Evolutionary conservation across 2,329 filamentous ascomycete genomes (phyloP).

Genomic region (Botrytis elliptica): DNA sequence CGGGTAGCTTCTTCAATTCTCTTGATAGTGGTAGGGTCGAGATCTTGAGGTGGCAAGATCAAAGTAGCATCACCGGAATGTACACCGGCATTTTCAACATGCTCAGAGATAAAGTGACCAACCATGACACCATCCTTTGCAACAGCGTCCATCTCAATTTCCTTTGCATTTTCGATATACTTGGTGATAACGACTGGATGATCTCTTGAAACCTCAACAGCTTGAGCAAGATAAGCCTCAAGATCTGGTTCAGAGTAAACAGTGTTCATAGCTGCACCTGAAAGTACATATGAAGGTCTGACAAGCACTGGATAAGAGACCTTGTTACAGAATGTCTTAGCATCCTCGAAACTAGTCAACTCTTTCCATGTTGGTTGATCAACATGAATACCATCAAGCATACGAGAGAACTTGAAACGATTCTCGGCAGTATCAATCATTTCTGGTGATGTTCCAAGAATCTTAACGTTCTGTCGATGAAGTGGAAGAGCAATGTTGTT

Average conservation of each 20-base stretch:
- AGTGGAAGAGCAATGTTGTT: slow-evolving; percentile 96
- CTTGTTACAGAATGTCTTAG: slow-evolving; percentile 76
- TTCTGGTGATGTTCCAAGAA: slow-evolving; percentile 87
- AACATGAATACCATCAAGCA: slow-evolving; percentile 92
- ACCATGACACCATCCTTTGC: slow-evolving; percentile 82
- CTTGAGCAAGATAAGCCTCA: slow-evolving; percentile 90
- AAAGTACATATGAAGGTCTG: slow-evolving; percentile 91
- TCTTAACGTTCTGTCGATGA: slow-evolving; percentile 84
- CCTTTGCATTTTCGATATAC: slow-evolving; percentile 94
- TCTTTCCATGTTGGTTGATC: slow-evolving; percentile 99
- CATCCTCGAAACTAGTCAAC: slow-evolving; percentile 84
- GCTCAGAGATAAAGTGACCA: slow-evolving; percentile 89
- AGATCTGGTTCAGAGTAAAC: slow-evolving; percentile 86
- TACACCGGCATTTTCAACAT: slow-evolving; percentile 95
- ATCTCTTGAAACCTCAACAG: slow-evolving; percentile 89
- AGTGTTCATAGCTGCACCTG: slow-evolving; percentile 97
- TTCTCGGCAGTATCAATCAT: slow-evolving; percentile 99
- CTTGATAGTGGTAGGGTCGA: slow-evolving; percentile 74
- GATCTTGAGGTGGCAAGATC: slow-evolving; percentile 79
- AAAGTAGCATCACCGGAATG: slow-evolving; percentile 97
- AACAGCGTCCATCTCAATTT: slow-evolving; percentile 95
- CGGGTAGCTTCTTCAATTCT: slow-evolving; percentile 93
- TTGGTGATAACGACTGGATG: slow-evolving; percentile 98
- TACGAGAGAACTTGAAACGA: slow-evolving; percentile 96
- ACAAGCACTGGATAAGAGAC: slow-evolving; percentile 95